phyloP scores from a whole-genome alignment of 495 filamentous ascomycete genomes.

The Schizothecium vesticola region DNA sequence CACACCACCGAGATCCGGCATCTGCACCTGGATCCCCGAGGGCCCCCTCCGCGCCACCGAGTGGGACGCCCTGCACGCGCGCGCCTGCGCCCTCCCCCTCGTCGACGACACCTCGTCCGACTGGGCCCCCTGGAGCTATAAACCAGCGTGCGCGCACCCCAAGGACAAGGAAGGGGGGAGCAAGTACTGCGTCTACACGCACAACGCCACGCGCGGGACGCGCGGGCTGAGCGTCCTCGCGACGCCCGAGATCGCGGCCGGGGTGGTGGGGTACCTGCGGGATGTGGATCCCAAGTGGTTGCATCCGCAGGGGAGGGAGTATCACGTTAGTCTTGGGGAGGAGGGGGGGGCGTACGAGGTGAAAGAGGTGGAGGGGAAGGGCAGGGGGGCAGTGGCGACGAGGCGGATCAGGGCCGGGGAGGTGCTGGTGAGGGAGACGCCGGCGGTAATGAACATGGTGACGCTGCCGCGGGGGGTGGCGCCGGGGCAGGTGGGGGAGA shows the following conservation, averaged over 20 bases:
- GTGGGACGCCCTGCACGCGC: background rate
- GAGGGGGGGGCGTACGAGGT: background rate
- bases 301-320: background rate
- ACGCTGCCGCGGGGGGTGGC: background rate
- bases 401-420: background rate
- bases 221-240: background rate
- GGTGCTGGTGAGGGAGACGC: background rate
- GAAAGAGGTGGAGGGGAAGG: background rate
- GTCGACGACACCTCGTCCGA: background rate
- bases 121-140: background rate
- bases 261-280: background rate
- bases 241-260: background rate
- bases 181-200: slow-evolving; percentile 3
- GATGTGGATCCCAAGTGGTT: background rate
- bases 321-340: background rate
- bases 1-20: background rate
- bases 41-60: background rate
- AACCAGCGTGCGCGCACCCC: background rate
- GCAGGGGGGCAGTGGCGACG: background rate
- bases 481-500: background rate
- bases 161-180: too few relatives aligned
- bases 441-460: background rate
- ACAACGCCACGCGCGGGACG: background rate
- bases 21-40: background rate
- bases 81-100: background rate